phyloP scores from a whole-genome alignment of 495 filamentous ascomycete species.

The Chaetomium tenue region DNA sequence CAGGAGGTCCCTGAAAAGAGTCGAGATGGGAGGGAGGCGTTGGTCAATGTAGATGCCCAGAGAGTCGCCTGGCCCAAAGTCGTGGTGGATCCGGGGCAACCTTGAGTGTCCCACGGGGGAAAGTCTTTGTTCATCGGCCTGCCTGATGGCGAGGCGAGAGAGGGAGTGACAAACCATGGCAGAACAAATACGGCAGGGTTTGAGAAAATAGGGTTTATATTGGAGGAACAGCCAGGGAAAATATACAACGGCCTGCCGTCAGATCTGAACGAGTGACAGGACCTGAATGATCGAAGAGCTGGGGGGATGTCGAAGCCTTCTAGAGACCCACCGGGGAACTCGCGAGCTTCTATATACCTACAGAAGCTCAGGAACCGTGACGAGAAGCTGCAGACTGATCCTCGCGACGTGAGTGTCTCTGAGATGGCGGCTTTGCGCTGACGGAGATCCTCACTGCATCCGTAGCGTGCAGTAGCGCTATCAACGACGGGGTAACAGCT shows the following conservation, averaged over 20 bases:
- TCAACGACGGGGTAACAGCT: neutral
- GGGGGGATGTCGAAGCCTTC: neutral
- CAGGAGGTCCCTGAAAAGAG: conserved; percentile 18
- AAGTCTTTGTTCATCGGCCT: neutral
- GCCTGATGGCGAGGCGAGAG: conserved; percentile 3
- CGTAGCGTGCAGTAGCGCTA: conserved; percentile 18
- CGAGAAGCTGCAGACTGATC: neutral
- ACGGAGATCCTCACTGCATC: conserved; percentile 27
- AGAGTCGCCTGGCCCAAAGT: neutral
- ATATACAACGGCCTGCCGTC: neutral
- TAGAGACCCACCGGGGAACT: neutral
- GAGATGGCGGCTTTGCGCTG: conserved; percentile 3
- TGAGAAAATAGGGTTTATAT: neutral
- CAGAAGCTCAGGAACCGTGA: conserved; percentile 3
- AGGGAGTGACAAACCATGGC: neutral
- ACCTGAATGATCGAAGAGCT: neutral
- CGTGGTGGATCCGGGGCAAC: conserved; percentile 8
- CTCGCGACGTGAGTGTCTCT: neutral
- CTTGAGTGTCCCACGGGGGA: conserved; percentile 1
- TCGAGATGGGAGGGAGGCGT: conserved; percentile 24
- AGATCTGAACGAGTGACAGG: neutral
- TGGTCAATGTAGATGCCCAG: conserved; percentile 4
- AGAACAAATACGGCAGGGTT: neutral
- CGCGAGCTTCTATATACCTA: conserved; percentile 21
- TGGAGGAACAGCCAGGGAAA: neutral